These are phyloP conservation scores for Dryas alaskensis DNA, from an alignment of 306 rosid species.

Conservation along the genomic window DNA sequence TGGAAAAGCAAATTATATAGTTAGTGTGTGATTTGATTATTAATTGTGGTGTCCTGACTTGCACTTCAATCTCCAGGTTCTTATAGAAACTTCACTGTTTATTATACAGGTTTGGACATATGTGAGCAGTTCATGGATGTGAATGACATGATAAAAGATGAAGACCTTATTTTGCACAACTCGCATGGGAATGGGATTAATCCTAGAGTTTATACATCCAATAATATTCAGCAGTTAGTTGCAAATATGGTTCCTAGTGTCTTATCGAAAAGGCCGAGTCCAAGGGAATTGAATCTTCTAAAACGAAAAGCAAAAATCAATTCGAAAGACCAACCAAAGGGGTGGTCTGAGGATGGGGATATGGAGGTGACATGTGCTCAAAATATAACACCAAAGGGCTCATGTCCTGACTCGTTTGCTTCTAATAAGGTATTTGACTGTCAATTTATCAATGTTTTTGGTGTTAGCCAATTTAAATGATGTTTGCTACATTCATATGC, in stretches of 20 bases:
- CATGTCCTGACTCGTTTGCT: conserved; percentile 55
- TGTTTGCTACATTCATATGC: neutral
- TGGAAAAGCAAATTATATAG: neutral
- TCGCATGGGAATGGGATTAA: conserved; percentile 59
- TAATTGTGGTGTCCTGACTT: neutral
- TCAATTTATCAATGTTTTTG: conserved; percentile 13
- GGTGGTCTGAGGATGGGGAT: conserved; percentile 83
- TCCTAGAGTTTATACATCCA: conserved; percentile 66
- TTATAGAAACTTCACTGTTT: conserved; percentile 27
- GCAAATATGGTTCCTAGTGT: conserved; percentile 89
- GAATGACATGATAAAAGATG: conserved; percentile 93
- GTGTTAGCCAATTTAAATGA: neutral
- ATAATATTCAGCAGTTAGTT: conserved; percentile 81
- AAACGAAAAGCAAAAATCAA: conserved; percentile 93
- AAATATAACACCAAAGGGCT: conserved; percentile 43
- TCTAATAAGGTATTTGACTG: conserved; percentile 53
- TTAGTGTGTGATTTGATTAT: neutral
- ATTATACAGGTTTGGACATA: conserved; percentile 74
- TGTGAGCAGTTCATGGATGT: conserved; percentile 98
- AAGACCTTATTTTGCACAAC: conserved; percentile 76
- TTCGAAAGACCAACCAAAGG: conserved; percentile 80
- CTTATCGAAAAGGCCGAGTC: conserved; percentile 86
- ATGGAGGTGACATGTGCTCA: conserved; percentile 52
- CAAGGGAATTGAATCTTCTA: conserved; percentile 83
- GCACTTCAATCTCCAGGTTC: conserved; percentile 18